Percentiles rank a stretch among this genome's conserved stretches.
Conservation (phyloP, 2,329 filamentous ascomycete genomes). For the Sodiomyces alkalinus region DNA sequence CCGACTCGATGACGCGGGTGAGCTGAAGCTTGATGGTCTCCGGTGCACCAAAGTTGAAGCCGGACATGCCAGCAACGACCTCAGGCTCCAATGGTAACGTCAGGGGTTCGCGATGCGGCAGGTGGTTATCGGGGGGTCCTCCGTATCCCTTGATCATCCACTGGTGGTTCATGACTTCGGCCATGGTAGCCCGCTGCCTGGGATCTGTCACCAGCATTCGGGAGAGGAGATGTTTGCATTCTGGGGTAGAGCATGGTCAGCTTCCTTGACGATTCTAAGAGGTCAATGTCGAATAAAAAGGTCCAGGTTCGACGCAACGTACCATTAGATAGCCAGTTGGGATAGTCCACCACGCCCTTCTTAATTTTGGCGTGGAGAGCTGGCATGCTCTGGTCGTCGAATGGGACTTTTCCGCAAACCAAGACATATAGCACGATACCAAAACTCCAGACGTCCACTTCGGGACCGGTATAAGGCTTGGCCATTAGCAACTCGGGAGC, state of each 20-base stretch:
- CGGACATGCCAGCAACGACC: slow-evolving; percentile 86
- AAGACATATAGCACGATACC: slow-evolving; percentile 95
- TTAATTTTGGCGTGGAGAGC: slow-evolving; percentile 98
- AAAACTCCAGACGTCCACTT: slow-evolving; percentile 98
- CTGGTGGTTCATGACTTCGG: slow-evolving; percentile 86
- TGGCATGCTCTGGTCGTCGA: slow-evolving; percentile 98
- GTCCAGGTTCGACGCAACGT: too few species aligned
- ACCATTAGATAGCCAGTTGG: slow-evolving; percentile 83
- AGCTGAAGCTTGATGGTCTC: slow-evolving; percentile 74
- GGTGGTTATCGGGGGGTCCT: slow-evolving; percentile 73
- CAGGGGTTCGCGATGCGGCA: slow-evolving; percentile 74
- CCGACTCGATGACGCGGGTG: slow-evolving; percentile 74
- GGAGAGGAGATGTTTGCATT: slow-evolving; percentile 85
- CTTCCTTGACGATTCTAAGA: too few species aligned
- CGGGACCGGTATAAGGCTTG: slow-evolving; percentile 84
- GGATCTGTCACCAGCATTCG: slow-evolving; percentile 95
- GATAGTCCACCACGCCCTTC: slow-evolving; percentile 90
- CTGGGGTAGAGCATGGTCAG: slow-evolving; percentile 43
- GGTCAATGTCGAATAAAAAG: too few species aligned
- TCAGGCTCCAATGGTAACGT: slow-evolving; percentile 68
- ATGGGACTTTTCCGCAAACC: slow-evolving; percentile 94
- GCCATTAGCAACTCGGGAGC: slow-evolving; percentile 90
- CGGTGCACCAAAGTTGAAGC: slow-evolving; percentile 87
- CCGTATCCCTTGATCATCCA: slow-evolving; percentile 93
- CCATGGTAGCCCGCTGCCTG: slow-evolving; percentile 67